Base-by-base conservation (phyloP, 495 filamentous ascomycete genomes). In the Aspergillus homomorphus region DNA sequence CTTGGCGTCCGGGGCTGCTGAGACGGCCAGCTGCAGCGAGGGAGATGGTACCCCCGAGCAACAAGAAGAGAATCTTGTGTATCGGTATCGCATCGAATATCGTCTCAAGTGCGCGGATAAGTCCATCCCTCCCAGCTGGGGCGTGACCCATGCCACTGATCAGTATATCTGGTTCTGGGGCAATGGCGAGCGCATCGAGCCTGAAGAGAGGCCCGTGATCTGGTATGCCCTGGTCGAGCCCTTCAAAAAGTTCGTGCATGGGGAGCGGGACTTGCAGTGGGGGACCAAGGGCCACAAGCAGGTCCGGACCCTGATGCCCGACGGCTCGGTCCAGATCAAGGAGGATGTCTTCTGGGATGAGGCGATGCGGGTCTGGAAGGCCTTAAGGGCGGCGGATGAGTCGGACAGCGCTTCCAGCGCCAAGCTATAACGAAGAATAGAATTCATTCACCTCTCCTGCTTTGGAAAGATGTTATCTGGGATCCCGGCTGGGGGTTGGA, bases 101-200 rank as follows among this genome's bases (percentile, higher is more conserved):
- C 70, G 79, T 14, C 73, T 75, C 22, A 62, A 72, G 49, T 80
- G 78, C 60, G 74, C 77, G 8, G 74, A 77, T 50, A 54, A 60
- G 44, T 54, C 54, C 9, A 60, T 77, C 30, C 79, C 80, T 6
- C 60, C 61, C 8, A 74, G 77, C 43, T 84, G 80, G 80, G 82
- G 81, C 6, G 82, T 82, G 14, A 84, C 81, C 30, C 82, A 85
- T 62, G 76, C 72, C 10, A 80, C 79, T 1, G 82, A 85, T 62
- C 75, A 80, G 69, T 67, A 75, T 49, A 71, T 83, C 20, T 85
- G 82, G 82, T 80, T 84, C 54, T 83, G 77, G 76, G 82, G 82
- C 0, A 76, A 80, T 66, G 80, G 79, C 19, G 62, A 70, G 44
- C 33, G 55, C 0, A 46, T 85, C 7, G 65, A 59, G 14, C 53